Evolutionary conservation across 73 alveolate genomes (phyloP), one percentile per base, ranked within the genome.

Genomic region (Symbiodinium natans): DNA sequence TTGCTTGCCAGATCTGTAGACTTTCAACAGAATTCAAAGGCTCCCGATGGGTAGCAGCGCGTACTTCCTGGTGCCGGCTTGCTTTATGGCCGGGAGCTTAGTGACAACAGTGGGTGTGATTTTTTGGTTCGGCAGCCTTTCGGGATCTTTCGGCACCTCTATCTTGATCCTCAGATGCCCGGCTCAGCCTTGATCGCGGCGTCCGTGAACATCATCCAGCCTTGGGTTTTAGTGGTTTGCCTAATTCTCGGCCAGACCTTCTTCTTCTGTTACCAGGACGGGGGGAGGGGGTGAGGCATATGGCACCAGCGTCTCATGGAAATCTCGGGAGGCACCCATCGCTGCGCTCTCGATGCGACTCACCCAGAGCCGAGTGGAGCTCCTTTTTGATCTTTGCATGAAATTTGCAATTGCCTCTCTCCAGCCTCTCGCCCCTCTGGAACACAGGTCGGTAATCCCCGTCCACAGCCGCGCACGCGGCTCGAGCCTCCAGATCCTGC

Each of bases 381-480:
- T 6, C 11, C 13, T 17, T n/a, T 31, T 5, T 9, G 33, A 23
- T 5, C 41, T 43, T 74, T 19, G 41, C 6, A 29, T n/a, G n/a
- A n/a, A n/a, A n/a, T n/a, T n/a, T n/a, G n/a, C n/a, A n/a, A n/a
- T n/a, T n/a, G n/a, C n/a, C n/a, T 48, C 63, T 48, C 63, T 48
- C 63, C 63, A 48, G 63, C 8, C 63, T 8, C 63, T 10, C 23
- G 63, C 63, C 63, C 63, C 23, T 10, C 63, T 17, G 63, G 23
- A 48, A 43, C 46, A 19, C 41, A 85, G 93, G 93, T 89, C 96
- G 41, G 96, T 89, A 74, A 63, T 89, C 36, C 96, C 96, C 21
- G 96, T 89, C 73, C 96, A 89, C 96, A 89, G 86, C 42, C 96
- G 96, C 6, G 96, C 87, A 9, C 86, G 96, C 56, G 96, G 96